Percentiles rank a stretch among this genome's conserved stretches.
Evolutionary conservation across 305 asterid species (phyloP).

Genomic region (Stenogyne calaminthoides): DNA sequence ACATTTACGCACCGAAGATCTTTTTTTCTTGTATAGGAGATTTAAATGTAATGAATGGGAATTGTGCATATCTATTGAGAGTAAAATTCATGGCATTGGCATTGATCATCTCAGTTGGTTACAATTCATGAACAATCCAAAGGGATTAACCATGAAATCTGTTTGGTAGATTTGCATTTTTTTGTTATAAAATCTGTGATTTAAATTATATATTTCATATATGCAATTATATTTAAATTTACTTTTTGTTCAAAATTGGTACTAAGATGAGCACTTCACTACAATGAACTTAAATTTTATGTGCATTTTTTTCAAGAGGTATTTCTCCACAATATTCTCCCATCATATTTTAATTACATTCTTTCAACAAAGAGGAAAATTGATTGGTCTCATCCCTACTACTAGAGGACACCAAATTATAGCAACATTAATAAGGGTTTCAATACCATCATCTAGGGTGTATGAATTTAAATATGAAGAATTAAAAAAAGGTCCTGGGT

Average conservation of each 20-base stretch:
- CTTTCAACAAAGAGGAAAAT: background rate
- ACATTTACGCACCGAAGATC: slow-evolving; percentile 7
- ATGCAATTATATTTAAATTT: background rate
- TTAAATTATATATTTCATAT: background rate
- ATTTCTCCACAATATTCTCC: background rate
- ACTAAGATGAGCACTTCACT: background rate
- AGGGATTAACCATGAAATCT: slow-evolving; percentile 25
- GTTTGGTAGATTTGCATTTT: slow-evolving; percentile 24
- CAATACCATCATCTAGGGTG: no score
- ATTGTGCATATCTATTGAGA: slow-evolving; percentile 21
- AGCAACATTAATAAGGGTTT: no score
- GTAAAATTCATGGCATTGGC: slow-evolving; percentile 12
- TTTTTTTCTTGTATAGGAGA: slow-evolving; percentile 26
- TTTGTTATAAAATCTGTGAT: slow-evolving; percentile 1
- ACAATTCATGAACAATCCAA: slow-evolving; percentile 10
- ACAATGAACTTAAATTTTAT: background rate
- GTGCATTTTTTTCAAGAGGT: background rate
- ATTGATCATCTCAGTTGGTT: slow-evolving; percentile 22
- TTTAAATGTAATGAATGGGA: slow-evolving; percentile 32
- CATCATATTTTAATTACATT: background rate
- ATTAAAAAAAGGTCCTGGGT: no score
- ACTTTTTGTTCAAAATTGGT: background rate
- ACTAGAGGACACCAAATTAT: background rate
- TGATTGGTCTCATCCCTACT: background rate
- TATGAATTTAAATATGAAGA: no score